Base-by-base conservation (phyloP, 352 stramenopile genomes). In the Globisporangium solare region DNA sequence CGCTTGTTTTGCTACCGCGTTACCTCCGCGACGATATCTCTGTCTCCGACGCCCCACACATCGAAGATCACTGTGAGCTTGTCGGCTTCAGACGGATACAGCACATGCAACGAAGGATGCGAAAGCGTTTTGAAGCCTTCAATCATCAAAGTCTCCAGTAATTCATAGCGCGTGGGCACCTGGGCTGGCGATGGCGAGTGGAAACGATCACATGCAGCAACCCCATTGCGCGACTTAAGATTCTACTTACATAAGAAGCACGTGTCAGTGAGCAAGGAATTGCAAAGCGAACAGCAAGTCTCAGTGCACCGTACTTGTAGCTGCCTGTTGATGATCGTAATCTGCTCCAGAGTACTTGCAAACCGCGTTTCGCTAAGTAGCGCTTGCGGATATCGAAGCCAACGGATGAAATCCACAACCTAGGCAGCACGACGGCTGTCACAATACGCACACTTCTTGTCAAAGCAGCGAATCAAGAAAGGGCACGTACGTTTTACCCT, bases 11-110 rank as follows among this genome's bases (percentile, higher is more conserved):
- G 4, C 5, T 35, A 10, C 4, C 27, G 24, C 13, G 27, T 27
- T 20, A 43, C 21, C 8, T 60, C 20, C 24, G 18, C 14, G 41
- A 63, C 45, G 40, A 64, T 49, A 6, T 54, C 31, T n/a, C 50
- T 58, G 39, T 73, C 57, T 18, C 31, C 66, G 4, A 73, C 50
- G 3, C 66, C 66, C 66, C 66, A 73, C 32, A 73, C 15, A 37
- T 73, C 55, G 0, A 73, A 42, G 41, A 70, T 32, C 8, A 70
- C 62, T 12, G 13, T 18, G 27, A 70, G 27, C 15, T 55, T 50
- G 22, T 67, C 51, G 21, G 32, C 22, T 5, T 47, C 13, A 11
- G 22, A 50, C n/a, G 66, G 47, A 47, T 73, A 70, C 12, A 73
- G 47, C 35, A 58, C 60, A 11, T 27, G 27, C 8, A 66, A n/a